phyloP scores from a whole-genome alignment of 306 rosid genomes.

The Prunus mongolica region DNA sequence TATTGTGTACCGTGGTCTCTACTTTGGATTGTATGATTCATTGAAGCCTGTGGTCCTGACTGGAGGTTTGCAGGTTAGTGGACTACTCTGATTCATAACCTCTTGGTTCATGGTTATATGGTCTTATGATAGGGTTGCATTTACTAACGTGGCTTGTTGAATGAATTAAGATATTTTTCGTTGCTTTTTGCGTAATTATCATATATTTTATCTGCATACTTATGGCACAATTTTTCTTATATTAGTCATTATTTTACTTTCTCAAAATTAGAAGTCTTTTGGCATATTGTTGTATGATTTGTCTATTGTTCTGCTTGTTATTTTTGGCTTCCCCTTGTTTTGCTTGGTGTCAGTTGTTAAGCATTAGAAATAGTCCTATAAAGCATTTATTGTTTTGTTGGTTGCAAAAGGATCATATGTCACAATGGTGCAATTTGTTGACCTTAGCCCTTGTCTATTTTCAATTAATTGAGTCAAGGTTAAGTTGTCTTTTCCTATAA shows the following conservation, averaged over 20 bases:
- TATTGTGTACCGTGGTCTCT: conserved; percentile 86
- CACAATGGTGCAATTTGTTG: neutral
- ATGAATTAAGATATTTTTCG: neutral
- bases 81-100: neutral
- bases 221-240: neutral
- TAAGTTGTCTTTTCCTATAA: neutral
- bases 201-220: neutral
- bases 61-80: conserved; percentile 58
- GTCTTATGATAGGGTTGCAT: neutral
- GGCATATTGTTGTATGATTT: neutral
- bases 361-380: neutral
- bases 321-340: neutral
- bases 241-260: neutral
- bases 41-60: conserved; percentile 71
- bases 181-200: neutral
- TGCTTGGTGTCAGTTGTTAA: neutral
- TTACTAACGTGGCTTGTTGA: neutral
- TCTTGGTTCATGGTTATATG: neutral
- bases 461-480: neutral
- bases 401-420: neutral
- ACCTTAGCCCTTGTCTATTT: too few relatives aligned
- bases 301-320: neutral
- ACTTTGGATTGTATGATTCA: conserved; percentile 87
- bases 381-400: neutral
- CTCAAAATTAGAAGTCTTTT: neutral